Base-by-base conservation (phyloP, 257 asterid genomes). In the Sherardia arvensis region DNA sequence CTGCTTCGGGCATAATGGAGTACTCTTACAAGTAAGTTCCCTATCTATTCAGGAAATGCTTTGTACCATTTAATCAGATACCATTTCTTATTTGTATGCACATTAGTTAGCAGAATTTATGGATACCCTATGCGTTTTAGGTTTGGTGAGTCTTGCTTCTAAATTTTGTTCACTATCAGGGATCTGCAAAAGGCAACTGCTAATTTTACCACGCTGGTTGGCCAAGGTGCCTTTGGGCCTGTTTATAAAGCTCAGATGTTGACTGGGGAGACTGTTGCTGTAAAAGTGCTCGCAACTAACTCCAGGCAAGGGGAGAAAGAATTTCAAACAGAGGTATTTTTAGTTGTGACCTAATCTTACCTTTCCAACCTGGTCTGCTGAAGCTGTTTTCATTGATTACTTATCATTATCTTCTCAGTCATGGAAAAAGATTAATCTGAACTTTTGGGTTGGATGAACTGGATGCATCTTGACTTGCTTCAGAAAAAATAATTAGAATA, bases 221-320 rank as follows among this genome's bases (percentile, higher is more conserved):
- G 98, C 56, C 90, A 87, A 85, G 98, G 97, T 68, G 97, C 98
- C 10, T 92, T 73, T 76, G 98, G 97, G 68, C 84, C 93, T 29
- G 98, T 92, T 56, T 92, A 88, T 68, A 88, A 82, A 81, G 98
- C 97, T 64, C 90, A 92, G 71, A 82, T 90, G 93, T 60, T 73
- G 20, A 65, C 89, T 65, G 97, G 92, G 51, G 95, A 85, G 73
- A 88, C 82, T 20, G 84, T 92, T 78, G 98, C 98, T 63, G 98
- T 92, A 27, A 92, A 92, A 80, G 91, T 88, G 71, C 93, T 92
- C 66, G 97, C 93, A 49, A 83, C 91, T 55, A 87, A 89, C 84
- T 88, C 97, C 49, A 88, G 84, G 79, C 98, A 91, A 79, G 96
- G 98, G 59, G 95, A 85, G 85, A 86, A 83, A 70, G 98, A 91